Conservation (phyloP, 2,329 filamentous ascomycete genomes). For the Fusarium chuoi region DNA sequence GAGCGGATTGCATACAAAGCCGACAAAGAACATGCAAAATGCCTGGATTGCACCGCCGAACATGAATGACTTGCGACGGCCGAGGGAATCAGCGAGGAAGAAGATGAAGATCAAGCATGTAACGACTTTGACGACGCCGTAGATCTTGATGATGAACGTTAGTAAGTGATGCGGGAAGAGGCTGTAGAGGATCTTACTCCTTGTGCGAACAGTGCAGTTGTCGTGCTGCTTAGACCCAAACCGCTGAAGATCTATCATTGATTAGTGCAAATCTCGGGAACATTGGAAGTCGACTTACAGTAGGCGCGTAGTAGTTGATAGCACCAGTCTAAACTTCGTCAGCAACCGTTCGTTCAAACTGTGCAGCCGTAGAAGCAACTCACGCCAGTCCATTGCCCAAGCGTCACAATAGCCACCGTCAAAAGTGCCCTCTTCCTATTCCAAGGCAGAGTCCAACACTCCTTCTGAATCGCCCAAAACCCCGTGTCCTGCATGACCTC, state of each 20-base stretch:
- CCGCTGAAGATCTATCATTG: slow-evolving; percentile 62
- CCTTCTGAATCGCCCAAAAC: slow-evolving; percentile 37
- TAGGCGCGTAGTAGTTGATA: slow-evolving; percentile 69
- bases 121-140: slow-evolving; percentile 73
- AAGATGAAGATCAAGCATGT: slow-evolving; percentile 70
- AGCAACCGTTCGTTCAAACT: neutral
- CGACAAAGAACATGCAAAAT: slow-evolving; percentile 68
- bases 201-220: slow-evolving; percentile 71
- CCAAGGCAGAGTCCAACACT: slow-evolving; percentile 28
- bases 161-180: accelerated
- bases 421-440: slow-evolving; percentile 41
- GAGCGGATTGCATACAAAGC: slow-evolving; percentile 49
- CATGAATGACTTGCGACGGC: slow-evolving; percentile 58
- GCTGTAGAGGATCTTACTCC: slow-evolving; percentile 55
- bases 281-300: slow-evolving; percentile 14
- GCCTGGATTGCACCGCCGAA: slow-evolving; percentile 41
- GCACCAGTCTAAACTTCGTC: slow-evolving; percentile 34
- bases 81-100: slow-evolving; percentile 72
- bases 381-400: slow-evolving; percentile 44
- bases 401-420: slow-evolving; percentile 39
- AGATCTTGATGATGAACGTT: slow-evolving; percentile 43
- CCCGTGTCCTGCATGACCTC: slow-evolving; percentile 34
- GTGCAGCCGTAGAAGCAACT: neutral
- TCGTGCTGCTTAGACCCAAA: slow-evolving; percentile 62
- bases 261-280: accelerated